Evolutionary conservation across 768 basidiomycete genomes (phyloP).

Genomic region (Amanita fuliginea): DNA sequence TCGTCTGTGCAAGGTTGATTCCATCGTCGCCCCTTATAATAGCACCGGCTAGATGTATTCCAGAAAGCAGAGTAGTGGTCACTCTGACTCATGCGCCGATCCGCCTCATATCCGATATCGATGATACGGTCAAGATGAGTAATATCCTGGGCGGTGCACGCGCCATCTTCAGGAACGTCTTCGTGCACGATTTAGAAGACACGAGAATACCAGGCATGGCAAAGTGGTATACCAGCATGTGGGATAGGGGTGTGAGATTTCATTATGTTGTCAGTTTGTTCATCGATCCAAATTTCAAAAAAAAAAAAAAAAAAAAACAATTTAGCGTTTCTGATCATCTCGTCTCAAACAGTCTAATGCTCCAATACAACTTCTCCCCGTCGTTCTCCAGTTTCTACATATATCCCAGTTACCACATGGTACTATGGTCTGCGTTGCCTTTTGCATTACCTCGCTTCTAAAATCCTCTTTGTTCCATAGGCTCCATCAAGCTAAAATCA

Average conservation of each 20-base stretch:
- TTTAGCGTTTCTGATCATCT: not conserved
- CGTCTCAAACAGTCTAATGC: constrained; percentile 58
- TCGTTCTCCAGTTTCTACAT: constrained; percentile 66
- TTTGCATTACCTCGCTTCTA: not conserved
- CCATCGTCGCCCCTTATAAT: constrained; percentile 13
- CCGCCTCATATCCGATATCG: constrained; percentile 86
- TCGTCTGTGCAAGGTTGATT: constrained; percentile 42
- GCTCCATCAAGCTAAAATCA: constrained; percentile 74
- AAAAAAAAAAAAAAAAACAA: no score
- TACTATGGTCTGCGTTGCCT: constrained; percentile 8
- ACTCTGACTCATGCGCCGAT: constrained; percentile 53
- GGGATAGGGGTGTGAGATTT: constrained; percentile 62
- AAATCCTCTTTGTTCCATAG: constrained; percentile 17
- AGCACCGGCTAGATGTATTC: not conserved
- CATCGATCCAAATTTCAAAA: not conserved
- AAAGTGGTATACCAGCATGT: constrained; percentile 65
- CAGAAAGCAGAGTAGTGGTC: constrained; percentile 12
- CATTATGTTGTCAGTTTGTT: constrained; percentile 72
- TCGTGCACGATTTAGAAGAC: constrained; percentile 76
- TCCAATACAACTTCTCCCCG: constrained; percentile 74
- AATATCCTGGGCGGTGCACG: constrained; percentile 73
- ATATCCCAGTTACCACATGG: constrained; percentile 62
- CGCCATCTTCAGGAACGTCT: constrained; percentile 82
- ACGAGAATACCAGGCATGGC: constrained; percentile 76
- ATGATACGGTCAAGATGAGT: constrained; percentile 83